Percentiles rank a stretch among this genome's conserved stretches.
Evolutionary conservation across 208 protist genomes (phyloP).

Genomic region (Leishmania amazonensis): DNA sequence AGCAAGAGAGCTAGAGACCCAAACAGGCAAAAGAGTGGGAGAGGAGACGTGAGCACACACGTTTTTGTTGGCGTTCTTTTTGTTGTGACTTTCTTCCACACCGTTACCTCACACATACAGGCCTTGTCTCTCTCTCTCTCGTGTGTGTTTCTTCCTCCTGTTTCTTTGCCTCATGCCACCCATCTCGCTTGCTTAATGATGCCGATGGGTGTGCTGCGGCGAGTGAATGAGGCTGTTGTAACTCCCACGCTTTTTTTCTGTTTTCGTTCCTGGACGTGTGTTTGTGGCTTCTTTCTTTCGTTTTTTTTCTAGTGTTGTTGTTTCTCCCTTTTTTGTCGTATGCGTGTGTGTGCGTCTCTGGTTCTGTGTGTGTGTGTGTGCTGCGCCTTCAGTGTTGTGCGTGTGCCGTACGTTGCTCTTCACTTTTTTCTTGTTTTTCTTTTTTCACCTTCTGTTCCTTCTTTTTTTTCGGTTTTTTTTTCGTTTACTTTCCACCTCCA

Average conservation of each 20-base stretch:
- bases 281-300: not conserved
- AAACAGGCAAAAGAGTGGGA: too few species aligned
- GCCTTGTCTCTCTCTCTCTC: not conserved
- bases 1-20: not conserved
- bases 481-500: not conserved
- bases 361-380: not conserved
- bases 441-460: not conserved
- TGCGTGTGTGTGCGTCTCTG: too few species aligned
- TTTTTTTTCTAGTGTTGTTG: not conserved
- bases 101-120: not conserved
- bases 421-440: not conserved
- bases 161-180: not conserved
- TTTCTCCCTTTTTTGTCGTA: not conserved
- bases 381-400: not conserved
- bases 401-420: not conserved
- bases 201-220: not conserved
- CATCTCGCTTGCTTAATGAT: not conserved
- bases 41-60: too few species aligned
- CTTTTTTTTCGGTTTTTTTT: not conserved
- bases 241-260: not conserved
- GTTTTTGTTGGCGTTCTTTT: not conserved
- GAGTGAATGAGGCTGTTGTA: conserved; percentile 1
- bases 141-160: not conserved
- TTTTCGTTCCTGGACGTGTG: not conserved
- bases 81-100: not conserved